Percentiles rank a stretch among this genome's conserved stretches.
These are phyloP conservation scores for Fragilariopsis cylindrus DNA, from an alignment of 108 stramenopile species.

Conservation along the genomic window DNA sequence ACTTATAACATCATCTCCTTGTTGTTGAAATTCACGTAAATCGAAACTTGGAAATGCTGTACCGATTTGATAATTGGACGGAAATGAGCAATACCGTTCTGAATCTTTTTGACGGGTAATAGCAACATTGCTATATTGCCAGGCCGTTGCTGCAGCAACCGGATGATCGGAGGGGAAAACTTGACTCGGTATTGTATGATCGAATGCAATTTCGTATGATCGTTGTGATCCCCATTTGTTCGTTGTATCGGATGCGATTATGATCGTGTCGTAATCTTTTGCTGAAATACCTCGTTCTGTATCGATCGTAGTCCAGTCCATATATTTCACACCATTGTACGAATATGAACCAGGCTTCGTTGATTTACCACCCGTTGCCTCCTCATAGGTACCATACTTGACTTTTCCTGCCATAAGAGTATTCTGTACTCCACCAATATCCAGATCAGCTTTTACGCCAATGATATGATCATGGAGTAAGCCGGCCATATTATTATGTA, in stretches of 20 bases:
- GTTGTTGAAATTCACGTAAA: constrained; percentile 13
- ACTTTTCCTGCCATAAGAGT: constrained; percentile 17
- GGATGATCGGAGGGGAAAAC: constrained; percentile 8
- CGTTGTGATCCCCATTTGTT: constrained; percentile 20
- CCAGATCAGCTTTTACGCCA: constrained; percentile 18
- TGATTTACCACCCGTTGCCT: constrained; percentile 11
- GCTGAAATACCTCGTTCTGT: constrained; percentile 15
- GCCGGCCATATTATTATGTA: constrained; percentile 9
- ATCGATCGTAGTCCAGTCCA: constrained; percentile 19
- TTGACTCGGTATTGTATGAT: constrained; percentile 1
- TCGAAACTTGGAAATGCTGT: constrained; percentile 1
- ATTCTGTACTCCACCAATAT: constrained; percentile 5
- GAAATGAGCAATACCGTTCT: constrained; percentile 12
- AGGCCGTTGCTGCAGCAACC: neutral
- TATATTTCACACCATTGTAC: constrained; percentile 18
- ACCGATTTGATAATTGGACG: constrained; percentile 9
- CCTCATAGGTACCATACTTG: constrained; percentile 20
- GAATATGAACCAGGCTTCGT: neutral
- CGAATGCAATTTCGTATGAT: constrained; percentile 9
- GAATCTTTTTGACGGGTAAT: constrained; percentile 13
- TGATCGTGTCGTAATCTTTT: constrained; percentile 12
- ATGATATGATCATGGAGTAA: constrained; percentile 15
- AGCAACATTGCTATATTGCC: constrained; percentile 21
- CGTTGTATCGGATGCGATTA: neutral
- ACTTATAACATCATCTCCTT: neutral